phyloP scores from a whole-genome alignment of 345 rosid species.

The Gossypioides kirkii region DNA sequence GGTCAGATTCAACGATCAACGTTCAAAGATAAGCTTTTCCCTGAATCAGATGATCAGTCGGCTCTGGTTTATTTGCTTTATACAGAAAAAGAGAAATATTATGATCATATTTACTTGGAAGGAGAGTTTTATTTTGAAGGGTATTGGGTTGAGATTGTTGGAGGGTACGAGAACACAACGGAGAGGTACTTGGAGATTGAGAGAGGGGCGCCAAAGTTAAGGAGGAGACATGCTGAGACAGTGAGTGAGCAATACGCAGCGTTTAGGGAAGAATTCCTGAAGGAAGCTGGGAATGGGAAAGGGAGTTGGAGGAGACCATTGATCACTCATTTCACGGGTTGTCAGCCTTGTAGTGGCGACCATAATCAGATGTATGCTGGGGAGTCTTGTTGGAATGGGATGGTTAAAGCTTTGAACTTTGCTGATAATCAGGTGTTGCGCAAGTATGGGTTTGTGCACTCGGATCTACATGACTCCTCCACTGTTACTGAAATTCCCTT shows the following conservation, averaged over 20 bases:
- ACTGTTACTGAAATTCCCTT: slow-evolving; percentile 56
- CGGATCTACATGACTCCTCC: slow-evolving; percentile 52
- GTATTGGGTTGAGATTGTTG: slow-evolving; percentile 66
- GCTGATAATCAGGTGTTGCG: slow-evolving; percentile 94
- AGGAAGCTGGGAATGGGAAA: slow-evolving; percentile 45
- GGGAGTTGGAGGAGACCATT: slow-evolving; percentile 74
- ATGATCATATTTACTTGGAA: slow-evolving; percentile 64
- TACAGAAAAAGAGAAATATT: slow-evolving; percentile 43
- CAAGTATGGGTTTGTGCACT: slow-evolving; percentile 71
- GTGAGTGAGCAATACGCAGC: slow-evolving; percentile 72
- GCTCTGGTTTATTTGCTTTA: slow-evolving; percentile 60
- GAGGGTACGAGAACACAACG: slow-evolving; percentile 49
- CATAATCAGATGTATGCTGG: slow-evolving; percentile 72
- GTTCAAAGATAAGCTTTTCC: slow-evolving; percentile 78
- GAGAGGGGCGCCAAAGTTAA: slow-evolving; percentile 30
- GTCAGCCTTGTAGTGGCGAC: slow-evolving; percentile 92
- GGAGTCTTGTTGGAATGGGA: slow-evolving; percentile 67
- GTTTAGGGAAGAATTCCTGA: slow-evolving; percentile 47
- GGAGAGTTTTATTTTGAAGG: slow-evolving; percentile 68
- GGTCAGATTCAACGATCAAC: slow-evolving; percentile 58
- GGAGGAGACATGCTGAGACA: slow-evolving; percentile 86
- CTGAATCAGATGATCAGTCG: slow-evolving; percentile 88
- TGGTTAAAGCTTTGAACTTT: slow-evolving; percentile 82
- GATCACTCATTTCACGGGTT: slow-evolving; percentile 88
- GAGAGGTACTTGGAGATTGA: slow-evolving; percentile 50